Percentiles rank a stretch among this genome's conserved stretches.
Evolutionary conservation across 1,139 yeast genomes (phyloP).

Genomic region (Suhomyces panamericanus): DNA sequence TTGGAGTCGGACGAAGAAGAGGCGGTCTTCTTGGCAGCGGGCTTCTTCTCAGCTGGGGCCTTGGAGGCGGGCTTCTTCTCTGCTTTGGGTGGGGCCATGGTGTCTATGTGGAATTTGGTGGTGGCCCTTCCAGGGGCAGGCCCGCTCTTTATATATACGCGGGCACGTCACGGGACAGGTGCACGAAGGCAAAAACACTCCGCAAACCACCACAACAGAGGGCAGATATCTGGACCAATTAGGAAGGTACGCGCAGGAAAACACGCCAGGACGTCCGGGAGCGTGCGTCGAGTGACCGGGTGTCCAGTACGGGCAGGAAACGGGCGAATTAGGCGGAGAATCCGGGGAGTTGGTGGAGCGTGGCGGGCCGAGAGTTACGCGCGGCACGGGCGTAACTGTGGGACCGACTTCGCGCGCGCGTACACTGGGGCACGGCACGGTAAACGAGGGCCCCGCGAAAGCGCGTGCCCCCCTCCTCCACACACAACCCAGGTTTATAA

Average conservation of each 20-base stretch:
- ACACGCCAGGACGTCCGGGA: constrained; percentile 2
- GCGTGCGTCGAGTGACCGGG: constrained; percentile 2
- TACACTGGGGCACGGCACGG: constrained; percentile 7
- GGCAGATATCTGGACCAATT: neutral
- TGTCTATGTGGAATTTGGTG: neutral
- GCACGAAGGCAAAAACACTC: neutral
- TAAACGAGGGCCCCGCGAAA: constrained; percentile 4
- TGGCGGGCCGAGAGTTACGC: constrained; percentile 10
- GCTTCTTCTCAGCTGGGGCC: constrained; percentile 98
- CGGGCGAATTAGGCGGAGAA: neutral
- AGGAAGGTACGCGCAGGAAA: constrained; percentile 7
- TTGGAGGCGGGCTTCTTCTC: constrained; percentile 99
- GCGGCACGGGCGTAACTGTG: constrained; percentile 4
- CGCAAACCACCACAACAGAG: neutral
- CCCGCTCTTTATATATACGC: constrained; percentile 9
- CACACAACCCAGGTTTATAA: constrained; percentile 6
- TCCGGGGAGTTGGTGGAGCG: neutral
- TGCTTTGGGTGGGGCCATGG: constrained; percentile 91
- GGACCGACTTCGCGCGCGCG: constrained; percentile 10
- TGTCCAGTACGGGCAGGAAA: too few species aligned
- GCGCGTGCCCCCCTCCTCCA: neutral
- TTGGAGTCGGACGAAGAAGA: constrained; percentile 66
- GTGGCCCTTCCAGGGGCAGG: neutral
- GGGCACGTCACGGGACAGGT: constrained; percentile 5
- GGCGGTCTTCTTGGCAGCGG: constrained; percentile 93